Percentiles rank a stretch among this genome's conserved stretches.
Conservation (phyloP, 805 yeast species). For the Sugiyamaella smithiae region DNA sequence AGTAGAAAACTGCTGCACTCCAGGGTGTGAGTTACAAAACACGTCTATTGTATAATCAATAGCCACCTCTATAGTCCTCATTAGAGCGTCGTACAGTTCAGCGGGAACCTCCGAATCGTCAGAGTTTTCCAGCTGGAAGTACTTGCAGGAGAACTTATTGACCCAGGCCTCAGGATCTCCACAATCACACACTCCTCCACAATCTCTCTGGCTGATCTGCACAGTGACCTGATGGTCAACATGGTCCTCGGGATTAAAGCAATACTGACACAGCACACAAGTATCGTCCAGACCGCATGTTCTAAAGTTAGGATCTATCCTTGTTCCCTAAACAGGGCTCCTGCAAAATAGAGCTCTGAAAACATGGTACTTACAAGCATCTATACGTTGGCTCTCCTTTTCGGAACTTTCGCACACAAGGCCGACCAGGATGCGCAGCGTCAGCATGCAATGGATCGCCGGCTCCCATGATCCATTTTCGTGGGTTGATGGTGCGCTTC, state of each 20-base stretch:
- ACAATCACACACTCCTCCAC: conserved; percentile 84
- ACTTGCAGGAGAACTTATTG: conserved; percentile 48
- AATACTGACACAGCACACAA: conserved; percentile 75
- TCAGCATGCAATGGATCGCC: neutral
- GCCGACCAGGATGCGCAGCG: conserved; percentile 53
- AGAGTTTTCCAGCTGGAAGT: conserved; percentile 33
- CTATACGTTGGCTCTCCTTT: conserved; percentile 81
- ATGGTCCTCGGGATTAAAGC: conserved; percentile 71
- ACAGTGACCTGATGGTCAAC: conserved; percentile 67
- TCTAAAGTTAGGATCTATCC: no score
- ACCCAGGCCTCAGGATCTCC: conserved; percentile 88
- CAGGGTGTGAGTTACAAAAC: conserved; percentile 26
- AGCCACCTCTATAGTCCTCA: conserved; percentile 25
- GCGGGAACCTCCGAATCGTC: conserved; percentile 40
- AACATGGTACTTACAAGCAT: conserved; percentile 41
- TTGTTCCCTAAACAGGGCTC: no score
- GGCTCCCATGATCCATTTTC: neutral
- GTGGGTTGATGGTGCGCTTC: neutral
- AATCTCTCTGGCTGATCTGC: conserved; percentile 54
- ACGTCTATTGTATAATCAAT: conserved; percentile 36
- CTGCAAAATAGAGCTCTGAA: neutral
- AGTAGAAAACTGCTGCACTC: conserved; percentile 26
- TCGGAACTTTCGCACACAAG: conserved; percentile 69
- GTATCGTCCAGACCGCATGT: conserved; percentile 79
- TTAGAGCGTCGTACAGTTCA: conserved; percentile 40